Evolutionary conservation across 2,329 filamentous ascomycete species (phyloP).

Genomic region (Rhinocladiella similis): DNA sequence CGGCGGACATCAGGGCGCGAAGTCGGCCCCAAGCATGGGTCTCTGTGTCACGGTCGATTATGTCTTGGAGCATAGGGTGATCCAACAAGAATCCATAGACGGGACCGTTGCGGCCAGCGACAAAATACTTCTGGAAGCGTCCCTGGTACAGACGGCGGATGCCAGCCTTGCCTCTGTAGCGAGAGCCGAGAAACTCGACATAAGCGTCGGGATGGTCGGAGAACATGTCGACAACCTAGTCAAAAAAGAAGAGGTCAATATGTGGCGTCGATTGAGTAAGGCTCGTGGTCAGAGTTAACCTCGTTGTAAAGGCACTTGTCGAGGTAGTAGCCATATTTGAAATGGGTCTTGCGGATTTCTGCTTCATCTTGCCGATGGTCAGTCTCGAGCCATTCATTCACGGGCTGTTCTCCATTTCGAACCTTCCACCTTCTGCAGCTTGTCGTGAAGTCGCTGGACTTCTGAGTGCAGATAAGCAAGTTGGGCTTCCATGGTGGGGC

Average conservation of each 20-base stretch:
- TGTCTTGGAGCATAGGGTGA: conserved; percentile 59
- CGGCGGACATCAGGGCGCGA: conserved; percentile 57
- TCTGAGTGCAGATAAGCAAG: conserved; percentile 20
- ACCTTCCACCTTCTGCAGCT: conserved; percentile 24
- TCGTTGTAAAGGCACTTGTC: conserved; percentile 61
- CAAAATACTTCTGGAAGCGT: conserved; percentile 54
- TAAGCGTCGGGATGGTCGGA: conserved; percentile 55
- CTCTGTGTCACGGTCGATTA: conserved; percentile 53
- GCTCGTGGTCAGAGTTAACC: no score
- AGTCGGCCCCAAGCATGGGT: conserved; percentile 54
- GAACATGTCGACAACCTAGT: conserved; percentile 53
- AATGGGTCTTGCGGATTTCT: conserved; percentile 56
- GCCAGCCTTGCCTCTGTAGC: conserved; percentile 54
- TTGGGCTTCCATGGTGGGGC: conserved; percentile 14
- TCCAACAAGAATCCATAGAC: conserved; percentile 58
- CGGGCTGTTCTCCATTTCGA: no score
- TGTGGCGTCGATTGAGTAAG: no score
- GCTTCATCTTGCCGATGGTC: conserved; percentile 47
- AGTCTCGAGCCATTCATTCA: no score
- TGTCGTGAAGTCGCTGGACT: conserved; percentile 20
- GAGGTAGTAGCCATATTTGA: conserved; percentile 61
- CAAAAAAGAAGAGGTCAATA: no score
- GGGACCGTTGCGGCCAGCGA: conserved; percentile 56
- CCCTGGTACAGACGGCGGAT: conserved; percentile 54
- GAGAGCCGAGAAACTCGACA: conserved; percentile 57